Conservation (phyloP, 768 basidiomycete species). For the Floccularia luteovirens region DNA sequence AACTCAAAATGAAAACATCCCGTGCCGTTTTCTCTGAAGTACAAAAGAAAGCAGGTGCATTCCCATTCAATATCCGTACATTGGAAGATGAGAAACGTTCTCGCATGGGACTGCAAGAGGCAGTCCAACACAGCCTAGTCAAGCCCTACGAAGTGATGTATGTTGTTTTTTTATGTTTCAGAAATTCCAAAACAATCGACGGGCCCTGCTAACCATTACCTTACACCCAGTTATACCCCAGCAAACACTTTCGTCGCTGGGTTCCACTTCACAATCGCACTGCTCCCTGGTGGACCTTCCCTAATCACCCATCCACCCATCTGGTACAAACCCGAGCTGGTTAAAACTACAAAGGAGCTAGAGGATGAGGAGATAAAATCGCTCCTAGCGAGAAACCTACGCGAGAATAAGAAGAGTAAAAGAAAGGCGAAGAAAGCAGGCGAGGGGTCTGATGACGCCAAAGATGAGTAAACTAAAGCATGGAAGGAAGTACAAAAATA, state of each 20-base stretch:
- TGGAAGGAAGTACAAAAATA: too few relatives aligned
- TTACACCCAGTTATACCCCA: slow-evolving; percentile 59
- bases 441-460: slow-evolving; percentile 22
- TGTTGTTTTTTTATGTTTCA: slow-evolving; percentile 20
- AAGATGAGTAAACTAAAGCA: slow-evolving; percentile 17
- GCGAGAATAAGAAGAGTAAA: slow-evolving; percentile 89
- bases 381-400: slow-evolving; percentile 67
- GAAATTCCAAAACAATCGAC: not conserved
- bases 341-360: slow-evolving; percentile 85
- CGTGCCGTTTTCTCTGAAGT: slow-evolving; percentile 96
- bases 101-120: slow-evolving; percentile 92
- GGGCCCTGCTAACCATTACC: not conserved
- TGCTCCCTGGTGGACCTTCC: slow-evolving; percentile 82
- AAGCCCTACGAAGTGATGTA: slow-evolving; percentile 94
- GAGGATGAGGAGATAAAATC: slow-evolving; percentile 83
- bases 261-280: slow-evolving; percentile 96
- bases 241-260: slow-evolving; percentile 82
- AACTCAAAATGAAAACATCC: slow-evolving; percentile 96
- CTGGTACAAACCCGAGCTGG: slow-evolving; percentile 91
- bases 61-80: slow-evolving; percentile 94
- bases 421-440: slow-evolving; percentile 69
- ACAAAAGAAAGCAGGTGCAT: slow-evolving; percentile 95
- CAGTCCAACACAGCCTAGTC: slow-evolving; percentile 88
- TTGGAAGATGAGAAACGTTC: slow-evolving; percentile 96
- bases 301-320: slow-evolving; percentile 82